Evolutionary conservation across 305 asterid genomes (phyloP), one percentile per base, ranked within the genome.

Genomic region (Rubia balearica): DNA sequence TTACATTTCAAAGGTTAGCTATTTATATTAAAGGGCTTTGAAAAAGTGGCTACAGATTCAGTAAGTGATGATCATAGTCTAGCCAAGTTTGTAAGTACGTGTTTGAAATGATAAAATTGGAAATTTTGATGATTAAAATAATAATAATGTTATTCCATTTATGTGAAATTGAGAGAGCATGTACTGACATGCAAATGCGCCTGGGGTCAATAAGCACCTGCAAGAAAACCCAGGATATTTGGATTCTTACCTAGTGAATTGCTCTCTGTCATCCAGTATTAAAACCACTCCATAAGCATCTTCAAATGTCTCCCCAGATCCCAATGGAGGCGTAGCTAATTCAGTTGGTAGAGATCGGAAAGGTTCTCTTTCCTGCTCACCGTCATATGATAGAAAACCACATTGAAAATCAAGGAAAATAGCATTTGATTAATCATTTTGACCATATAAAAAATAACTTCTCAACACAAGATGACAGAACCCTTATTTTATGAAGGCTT

Each of bases 261-360:
- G 94, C 79, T 93, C 98, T 78, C 98, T 86, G 69, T 91, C 82
- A 84, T 93, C 98, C 75, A 93, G 83, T 82, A 93, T 81, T 85
- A 93, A 73, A 74, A 87, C 67, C 71, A 93, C 90, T 80, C 82
- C 91, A 83, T 90, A 91, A 48, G 83, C 86, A 83, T 91, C 98
- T 75, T 85, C 89, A 81, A 93, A 93, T 75, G 81, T 77, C 83
- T 93, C 96, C 79, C 96, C 94, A 70, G 76, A 71, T 68, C 77
- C 81, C 83, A 93, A 83, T 71, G 98, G 97, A 12, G 97, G 98
- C 82, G 75, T 72, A 3, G 89, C 80, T 74, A 88, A 77, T 72
- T 78, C 77, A 70, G 78, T 81, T 67, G 79, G 70, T 83, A 81
- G 85, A 74, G 87, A 46, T 79, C 81, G 87, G 66, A 79, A 81